Evolutionary conservation across 495 filamentous ascomycete genomes (phyloP).

Genomic region (Staphylotrichum longicolle): DNA sequence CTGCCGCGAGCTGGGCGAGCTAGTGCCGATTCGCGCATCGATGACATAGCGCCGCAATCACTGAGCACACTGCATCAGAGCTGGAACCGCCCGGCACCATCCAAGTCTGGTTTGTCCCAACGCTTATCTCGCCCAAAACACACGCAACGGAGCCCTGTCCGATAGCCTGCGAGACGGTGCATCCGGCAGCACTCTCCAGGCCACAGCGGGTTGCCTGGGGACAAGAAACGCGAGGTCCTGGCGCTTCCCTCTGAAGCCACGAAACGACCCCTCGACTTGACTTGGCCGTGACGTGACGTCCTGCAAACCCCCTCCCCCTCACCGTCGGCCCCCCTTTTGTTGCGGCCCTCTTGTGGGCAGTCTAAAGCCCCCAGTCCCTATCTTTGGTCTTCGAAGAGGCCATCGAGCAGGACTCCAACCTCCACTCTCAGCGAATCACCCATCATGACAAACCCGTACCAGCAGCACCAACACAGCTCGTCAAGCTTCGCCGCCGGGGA

Average conservation of each 20-base stretch:
- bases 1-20: constrained; percentile 3
- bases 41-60: constrained; percentile 12
- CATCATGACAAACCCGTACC: constrained; percentile 41
- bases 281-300: constrained; percentile 12
- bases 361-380: constrained; percentile 7
- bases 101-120: constrained; percentile 1
- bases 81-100: neutral
- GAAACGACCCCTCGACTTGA: neutral
- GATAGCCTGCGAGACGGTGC: neutral
- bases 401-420: too few species aligned
- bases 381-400: too few species aligned
- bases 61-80: neutral
- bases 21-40: constrained; percentile 7
- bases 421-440: constrained; percentile 4
- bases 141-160: neutral
- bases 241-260: neutral
- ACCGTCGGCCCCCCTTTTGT: constrained; percentile 14
- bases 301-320: constrained; percentile 4
- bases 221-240: neutral
- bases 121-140: constrained; percentile 16
- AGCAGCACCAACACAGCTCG: constrained; percentile 19
- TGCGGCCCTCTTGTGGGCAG: constrained; percentile 21
- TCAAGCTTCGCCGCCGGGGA: constrained; percentile 24
- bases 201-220: neutral
- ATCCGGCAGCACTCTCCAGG: neutral